phyloP scores from a whole-genome alignment of 805 yeast species.

The Ogataea philodendri region DNA sequence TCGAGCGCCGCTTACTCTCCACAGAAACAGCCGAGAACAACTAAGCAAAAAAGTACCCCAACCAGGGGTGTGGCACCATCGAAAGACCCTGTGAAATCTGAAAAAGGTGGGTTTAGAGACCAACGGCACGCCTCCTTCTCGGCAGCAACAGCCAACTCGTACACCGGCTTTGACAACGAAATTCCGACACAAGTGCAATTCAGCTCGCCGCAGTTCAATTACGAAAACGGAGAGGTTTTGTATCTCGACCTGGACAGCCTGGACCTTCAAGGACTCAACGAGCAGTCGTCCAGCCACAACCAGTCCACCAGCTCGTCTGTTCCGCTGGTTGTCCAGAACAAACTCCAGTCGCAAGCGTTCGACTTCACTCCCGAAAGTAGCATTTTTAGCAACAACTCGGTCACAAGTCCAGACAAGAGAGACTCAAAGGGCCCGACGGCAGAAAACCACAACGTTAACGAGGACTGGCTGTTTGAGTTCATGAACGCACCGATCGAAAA shows the following conservation, averaged over 20 bases:
- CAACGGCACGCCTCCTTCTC: conserved; percentile 59
- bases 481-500: conserved; percentile 64
- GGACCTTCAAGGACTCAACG: conserved; percentile 26
- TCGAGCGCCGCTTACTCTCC: conserved; percentile 21
- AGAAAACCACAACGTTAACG: conserved; percentile 19
- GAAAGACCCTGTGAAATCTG: conserved; percentile 2
- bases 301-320: conserved; percentile 11
- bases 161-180: conserved; percentile 45
- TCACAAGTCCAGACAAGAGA: conserved; percentile 7
- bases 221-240: conserved; percentile 32
- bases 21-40: conserved; percentile 11
- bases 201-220: conserved; percentile 67
- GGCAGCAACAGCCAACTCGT: conserved; percentile 60
- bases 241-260: conserved; percentile 35
- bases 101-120: conserved; percentile 25
- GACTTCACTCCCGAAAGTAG: conserved; percentile 16
- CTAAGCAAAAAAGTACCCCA: conserved; percentile 17
- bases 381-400: conserved; percentile 11
- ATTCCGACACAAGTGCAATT: conserved; percentile 74
- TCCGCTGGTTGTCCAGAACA: conserved; percentile 12
- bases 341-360: conserved; percentile 7
- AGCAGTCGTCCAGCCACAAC: conserved; percentile 12
- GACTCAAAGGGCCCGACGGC: conserved; percentile 11
- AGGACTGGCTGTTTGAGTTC: conserved; percentile 70
- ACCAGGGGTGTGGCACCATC: conserved; percentile 8